Base-by-base conservation (phyloP, 2,329 filamentous ascomycete genomes). In the Septoria petroselini region DNA sequence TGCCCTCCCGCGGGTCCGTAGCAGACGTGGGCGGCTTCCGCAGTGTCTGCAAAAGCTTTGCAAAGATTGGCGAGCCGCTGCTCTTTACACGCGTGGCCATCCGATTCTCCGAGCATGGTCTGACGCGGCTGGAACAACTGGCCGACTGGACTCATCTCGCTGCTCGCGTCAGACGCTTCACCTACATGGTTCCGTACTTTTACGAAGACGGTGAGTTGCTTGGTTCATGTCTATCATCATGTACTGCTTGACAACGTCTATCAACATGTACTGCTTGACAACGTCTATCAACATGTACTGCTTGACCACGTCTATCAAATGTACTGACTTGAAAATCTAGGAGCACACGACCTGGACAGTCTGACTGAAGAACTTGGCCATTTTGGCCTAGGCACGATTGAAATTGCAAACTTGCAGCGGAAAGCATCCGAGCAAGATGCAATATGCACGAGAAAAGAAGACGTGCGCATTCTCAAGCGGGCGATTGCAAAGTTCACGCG, bases 141-240 rank as follows among this genome's bases (percentile, higher is more conserved):
- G 72, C 76, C 25, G 66, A 68, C 41, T 72, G 74, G 55, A 68
- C 69, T 14, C 73, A 77, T 62, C 68, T 82, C 15, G 74, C 77
- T 12, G 65, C 68, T 45, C 72, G 78, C 62, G 79, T 81, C 52
- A 78, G 76, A 61, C 80, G 80, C 60, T 80, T 82, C 64, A 79
- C 76, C 55, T 82, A 82, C 63, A 73, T 81, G 66, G 76, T 82
- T 48, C 78, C 78, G 3, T 79, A 76, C 59, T 80, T 81, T 62
- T 81, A 80, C 64, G 71, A 73, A 51, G 70, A 76, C 69, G 76
- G 78, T 79, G 38, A 25, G 51, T 40, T 6, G 14, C 11, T 19
- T 17, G 8, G 7, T 7, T 17, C 15, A 11, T 9, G 17, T 7
- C 11, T 12, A 33, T 19, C n/a, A n/a, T n/a, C n/a, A n/a, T n/a